Base-by-base conservation (phyloP, 805 yeast species). In the Starmerella gropengiesseri region DNA sequence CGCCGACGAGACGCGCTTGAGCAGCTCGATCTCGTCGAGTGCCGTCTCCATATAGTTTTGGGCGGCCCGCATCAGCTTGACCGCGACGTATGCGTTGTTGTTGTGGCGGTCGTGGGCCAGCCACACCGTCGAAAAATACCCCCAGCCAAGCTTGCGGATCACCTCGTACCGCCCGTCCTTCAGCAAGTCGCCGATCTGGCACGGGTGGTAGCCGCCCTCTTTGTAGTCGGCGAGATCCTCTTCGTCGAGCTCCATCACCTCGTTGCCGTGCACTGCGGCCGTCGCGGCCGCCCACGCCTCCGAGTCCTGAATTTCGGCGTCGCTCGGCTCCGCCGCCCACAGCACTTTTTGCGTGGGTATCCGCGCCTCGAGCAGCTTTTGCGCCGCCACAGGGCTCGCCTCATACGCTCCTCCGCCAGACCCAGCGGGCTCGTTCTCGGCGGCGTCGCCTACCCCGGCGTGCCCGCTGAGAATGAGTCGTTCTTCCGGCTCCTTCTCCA, bases 61-160 rank as follows among this genome's bases (percentile, higher is more conserved):
- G 13, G 95, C 95, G 54, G 93, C 79, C 49, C 95, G 72, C 20
- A 91, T 96, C 53, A 91, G 80, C 60, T 91, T 91, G 71, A 91
- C 73, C 1, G 98, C 98, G 18, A 91, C 97, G 58, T 82, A 95
- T 37, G 73, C 65, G 46, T 73, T 69, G 43, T 68, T 65, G 41
- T 67, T 64, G 39, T 74, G 74, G n/a, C 54, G 50, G 45, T 75
- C 78, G 40, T 66, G 68, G 4, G 95, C 97, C 22, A 83, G 67
- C 96, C 95, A 87, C 18, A 84, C 96, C 1, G 95, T 91, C 21
- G 94, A 80, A 59, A 91, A 91, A 63, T 91, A 96, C 27, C 99
- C 99, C 99, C 99, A 91, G 0, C 99, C 99, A 4, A 91, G 67
- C 59, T 91, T 91, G 40, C 97, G 74, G 23, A 83, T 87, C 37